Evolutionary conservation across 1,139 yeast species (phyloP).

Genomic region (Yamadazyma membranifaciens): DNA sequence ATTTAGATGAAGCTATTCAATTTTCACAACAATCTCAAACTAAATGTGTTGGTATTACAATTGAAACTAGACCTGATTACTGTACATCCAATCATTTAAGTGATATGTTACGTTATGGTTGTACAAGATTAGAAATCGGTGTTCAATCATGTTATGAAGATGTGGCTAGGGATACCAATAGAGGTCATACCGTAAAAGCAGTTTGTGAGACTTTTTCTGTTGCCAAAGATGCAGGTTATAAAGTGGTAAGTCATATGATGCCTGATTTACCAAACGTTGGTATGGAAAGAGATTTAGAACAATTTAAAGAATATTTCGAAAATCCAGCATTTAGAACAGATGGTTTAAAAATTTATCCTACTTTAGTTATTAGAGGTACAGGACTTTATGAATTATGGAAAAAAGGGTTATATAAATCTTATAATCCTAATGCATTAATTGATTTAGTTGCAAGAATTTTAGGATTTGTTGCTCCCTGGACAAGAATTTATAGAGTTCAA

Average conservation of each 20-base stretch:
- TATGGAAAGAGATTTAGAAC: slow-evolving; percentile 96
- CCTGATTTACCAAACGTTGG: slow-evolving; percentile 99
- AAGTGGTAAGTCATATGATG: slow-evolving; percentile 99
- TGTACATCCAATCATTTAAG: slow-evolving; percentile 94
- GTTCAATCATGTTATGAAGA: slow-evolving; percentile 97
- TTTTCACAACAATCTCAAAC: slow-evolving; percentile 94
- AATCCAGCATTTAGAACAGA: slow-evolving; percentile 97
- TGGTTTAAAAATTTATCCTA: slow-evolving; percentile 93
- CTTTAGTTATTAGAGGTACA: slow-evolving; percentile 95
- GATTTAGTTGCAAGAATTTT: slow-evolving; percentile 93
- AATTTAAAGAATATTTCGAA: slow-evolving; percentile 92
- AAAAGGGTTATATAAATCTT: slow-evolving; percentile 89
- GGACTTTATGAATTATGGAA: slow-evolving; percentile 98
- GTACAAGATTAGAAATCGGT: slow-evolving; percentile 95
- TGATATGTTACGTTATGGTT: slow-evolving; percentile 94
- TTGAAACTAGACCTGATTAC: slow-evolving; percentile 98
- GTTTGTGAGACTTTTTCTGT: slow-evolving; percentile 95
- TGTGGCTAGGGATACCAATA: slow-evolving; percentile 96
- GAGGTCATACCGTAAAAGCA: slow-evolving; percentile 96
- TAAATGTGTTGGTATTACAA: slow-evolving; percentile 97
- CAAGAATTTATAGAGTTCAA: slow-evolving; percentile 96
- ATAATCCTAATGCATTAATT: slow-evolving; percentile 90
- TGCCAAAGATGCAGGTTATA: slow-evolving; percentile 97
- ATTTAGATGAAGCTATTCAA: slow-evolving; percentile 85
- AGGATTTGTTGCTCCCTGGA: slow-evolving; percentile 99